A percentile compares a stretch with the other conserved stretches of the same genome.
These are phyloP conservation scores for Beauveria sp. DNA, from an alignment of 2,329 filamentous ascomycete genomes.

Conservation along the genomic window DNA sequence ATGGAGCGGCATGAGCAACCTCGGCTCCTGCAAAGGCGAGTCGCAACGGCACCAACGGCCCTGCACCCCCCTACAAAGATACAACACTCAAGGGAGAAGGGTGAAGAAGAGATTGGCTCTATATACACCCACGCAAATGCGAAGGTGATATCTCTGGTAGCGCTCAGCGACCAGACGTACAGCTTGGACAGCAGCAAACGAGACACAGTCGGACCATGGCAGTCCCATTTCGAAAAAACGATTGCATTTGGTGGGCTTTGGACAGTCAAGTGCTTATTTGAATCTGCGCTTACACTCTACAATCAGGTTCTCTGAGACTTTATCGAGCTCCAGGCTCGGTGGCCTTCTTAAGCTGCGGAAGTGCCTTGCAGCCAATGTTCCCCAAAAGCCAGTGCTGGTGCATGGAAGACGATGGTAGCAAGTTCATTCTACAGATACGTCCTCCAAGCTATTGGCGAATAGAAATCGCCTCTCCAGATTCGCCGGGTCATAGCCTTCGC, in stretches of 20 bases:
- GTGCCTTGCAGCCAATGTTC: constrained; percentile 76
- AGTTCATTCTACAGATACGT: constrained; percentile 80
- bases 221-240: constrained; percentile 68
- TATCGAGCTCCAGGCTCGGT: constrained; percentile 82
- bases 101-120: neutral
- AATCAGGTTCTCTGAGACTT: constrained; percentile 63
- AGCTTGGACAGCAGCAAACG: constrained; percentile 38
- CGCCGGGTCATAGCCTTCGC: constrained; percentile 52
- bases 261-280: constrained; percentile 16
- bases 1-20: neutral
- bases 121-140: constrained; percentile 4
- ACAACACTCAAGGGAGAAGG: neutral
- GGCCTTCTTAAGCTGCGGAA: constrained; percentile 79
- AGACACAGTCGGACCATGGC: constrained; percentile 60
- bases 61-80: constrained; percentile 6
- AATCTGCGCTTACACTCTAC: neutral
- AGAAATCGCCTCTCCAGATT: constrained; percentile 61
- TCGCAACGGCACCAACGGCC: constrained; percentile 25
- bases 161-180: constrained; percentile 9
- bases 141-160: constrained; percentile 10
- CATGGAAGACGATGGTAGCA: constrained; percentile 70
- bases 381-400: constrained; percentile 92
- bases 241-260: constrained; percentile 59
- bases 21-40: constrained; percentile 14
- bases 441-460: constrained; percentile 85